A percentile compares a stretch with the other conserved stretches of the same genome.
phyloP scores from a whole-genome alignment of 1,284 basidiomycete genomes.

The Xerocomus amazonicus region DNA sequence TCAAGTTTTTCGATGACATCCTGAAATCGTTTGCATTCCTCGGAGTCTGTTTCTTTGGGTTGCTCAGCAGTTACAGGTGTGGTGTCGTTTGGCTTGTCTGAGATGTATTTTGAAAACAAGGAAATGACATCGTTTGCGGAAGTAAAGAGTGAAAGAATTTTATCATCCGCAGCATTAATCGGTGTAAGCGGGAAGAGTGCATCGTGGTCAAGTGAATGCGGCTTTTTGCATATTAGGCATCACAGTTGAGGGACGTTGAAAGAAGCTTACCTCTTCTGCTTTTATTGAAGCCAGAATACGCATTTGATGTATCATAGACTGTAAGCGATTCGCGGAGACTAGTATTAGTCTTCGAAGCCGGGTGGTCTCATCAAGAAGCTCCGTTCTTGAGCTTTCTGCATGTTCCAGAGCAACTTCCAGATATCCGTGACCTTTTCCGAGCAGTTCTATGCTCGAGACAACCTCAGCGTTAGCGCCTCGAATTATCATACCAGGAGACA shows the following conservation, averaged over 20 bases:
- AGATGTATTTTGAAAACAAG: constrained; percentile 21
- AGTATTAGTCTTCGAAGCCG: constrained; percentile 68
- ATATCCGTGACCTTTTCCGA: constrained; percentile 52
- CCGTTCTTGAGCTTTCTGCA: constrained; percentile 64
- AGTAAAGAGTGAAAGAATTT: constrained; percentile 46
- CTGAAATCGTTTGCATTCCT: constrained; percentile 47
- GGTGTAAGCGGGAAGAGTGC: constrained; percentile 61
- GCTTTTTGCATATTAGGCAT: constrained; percentile 21
- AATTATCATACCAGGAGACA: constrained; percentile 46
- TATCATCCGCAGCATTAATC: constrained; percentile 49
- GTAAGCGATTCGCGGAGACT: constrained; percentile 65
- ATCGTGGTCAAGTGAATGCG: constrained; percentile 29
- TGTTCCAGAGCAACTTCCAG: constrained; percentile 73
- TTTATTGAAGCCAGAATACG: constrained; percentile 35
- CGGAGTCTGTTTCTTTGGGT: constrained; percentile 13
- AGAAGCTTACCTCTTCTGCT: constrained; percentile 44
- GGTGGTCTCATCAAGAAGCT: constrained; percentile 69
- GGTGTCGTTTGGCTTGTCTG: constrained; percentile 17
- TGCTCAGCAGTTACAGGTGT: constrained; percentile 2
- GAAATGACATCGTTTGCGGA: constrained; percentile 41
- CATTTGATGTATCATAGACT: constrained; percentile 48
- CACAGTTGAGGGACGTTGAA: constrained; percentile 1
- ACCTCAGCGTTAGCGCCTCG: constrained; percentile 52
- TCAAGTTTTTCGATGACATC: constrained; percentile 46
- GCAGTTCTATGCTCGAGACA: constrained; percentile 44